Base-by-base conservation (phyloP, 2,329 filamentous ascomycete species). In the Chaetomiaceae sp. region DNA sequence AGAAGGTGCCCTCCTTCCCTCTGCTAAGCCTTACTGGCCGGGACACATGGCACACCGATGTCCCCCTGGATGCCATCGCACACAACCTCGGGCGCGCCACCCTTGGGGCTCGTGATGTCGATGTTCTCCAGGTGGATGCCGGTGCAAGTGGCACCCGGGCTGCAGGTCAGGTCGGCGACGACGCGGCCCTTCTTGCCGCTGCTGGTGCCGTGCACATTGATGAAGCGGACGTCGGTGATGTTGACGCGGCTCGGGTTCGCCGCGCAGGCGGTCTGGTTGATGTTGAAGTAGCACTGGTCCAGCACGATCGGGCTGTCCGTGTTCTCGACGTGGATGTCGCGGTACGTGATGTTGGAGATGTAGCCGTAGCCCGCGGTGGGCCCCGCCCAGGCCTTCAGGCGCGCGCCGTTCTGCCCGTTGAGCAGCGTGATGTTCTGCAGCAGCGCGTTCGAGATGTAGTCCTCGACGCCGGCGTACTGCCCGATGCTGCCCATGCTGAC, bases 241-340 rank as follows among this genome's bases (percentile, higher is more conserved):
- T 81, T 75, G 53, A 81, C 77, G 7, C 68, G 65, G 0, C 75
- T 78, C 0, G 78, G 78, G 51, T 76, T 74, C 12, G 67, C 48
- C 2, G 72, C 68, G 55, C 78, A 82, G 2, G 69, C 68, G 1
- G 70, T 69, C 3, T 65, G 53, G 45, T 74, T 60, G 47, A 65
- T 67, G 50, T 81, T 74, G 61, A 81, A 81, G 62, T 82, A 82
- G 62, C 79, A 82, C 22, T 78, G 77, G 56, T 82, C 78, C 7
- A 83, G 64, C 29, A 79, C 75, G 18, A 79, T 68, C 0, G 75
- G 70, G 50, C 72, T 70, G 52, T 81, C 78, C 17, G 76, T 79
- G 51, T 78, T 76, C 17, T 74, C 75, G 33, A 78, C 69, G 61
- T 71, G 74, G 54, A 82, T 74, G 61, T 81, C 76, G 32, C 60